phyloP scores from a whole-genome alignment of 1,139 yeast genomes.

The Debaryomyces subglobosus region DNA sequence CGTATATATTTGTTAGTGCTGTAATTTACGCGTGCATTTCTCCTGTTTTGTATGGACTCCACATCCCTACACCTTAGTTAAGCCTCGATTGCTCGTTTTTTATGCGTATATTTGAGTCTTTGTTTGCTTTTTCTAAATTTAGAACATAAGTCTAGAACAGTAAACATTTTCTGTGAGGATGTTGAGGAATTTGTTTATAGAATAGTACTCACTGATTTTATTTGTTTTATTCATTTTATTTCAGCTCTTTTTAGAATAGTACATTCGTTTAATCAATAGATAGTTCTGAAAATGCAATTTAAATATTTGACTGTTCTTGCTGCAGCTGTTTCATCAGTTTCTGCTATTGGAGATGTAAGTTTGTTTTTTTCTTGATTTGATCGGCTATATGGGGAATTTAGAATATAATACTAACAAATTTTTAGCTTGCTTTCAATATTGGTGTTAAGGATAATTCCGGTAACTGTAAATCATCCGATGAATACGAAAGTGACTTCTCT shows the following conservation, averaged over 20 bases:
- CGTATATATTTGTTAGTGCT: background rate
- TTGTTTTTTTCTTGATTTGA: conserved; percentile 13
- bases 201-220: background rate
- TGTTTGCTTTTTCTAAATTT: conserved; percentile 8
- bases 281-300: conserved; percentile 36
- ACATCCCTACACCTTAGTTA: background rate
- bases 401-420: conserved; percentile 23
- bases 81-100: background rate
- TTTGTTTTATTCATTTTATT: background rate
- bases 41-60: background rate
- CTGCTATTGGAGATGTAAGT: conserved; percentile 52
- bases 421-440: conserved; percentile 69
- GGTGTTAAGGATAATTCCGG: conserved; percentile 76
- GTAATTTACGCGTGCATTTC: conserved; percentile 3
- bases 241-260: conserved; percentile 9
- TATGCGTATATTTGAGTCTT: conserved; percentile 1
- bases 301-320: conserved; percentile 42
- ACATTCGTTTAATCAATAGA: conserved; percentile 13
- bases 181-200: conserved; percentile 7
- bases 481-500: conserved; percentile 66
- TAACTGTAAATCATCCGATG: conserved; percentile 69
- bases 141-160: conserved; percentile 7
- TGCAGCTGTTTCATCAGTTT: conserved; percentile 37
- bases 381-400: background rate
- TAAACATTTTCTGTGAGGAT: conserved; percentile 2